phyloP scores from a whole-genome alignment of 129 eudicot genomes.

The Centaurea solstitialis region DNA sequence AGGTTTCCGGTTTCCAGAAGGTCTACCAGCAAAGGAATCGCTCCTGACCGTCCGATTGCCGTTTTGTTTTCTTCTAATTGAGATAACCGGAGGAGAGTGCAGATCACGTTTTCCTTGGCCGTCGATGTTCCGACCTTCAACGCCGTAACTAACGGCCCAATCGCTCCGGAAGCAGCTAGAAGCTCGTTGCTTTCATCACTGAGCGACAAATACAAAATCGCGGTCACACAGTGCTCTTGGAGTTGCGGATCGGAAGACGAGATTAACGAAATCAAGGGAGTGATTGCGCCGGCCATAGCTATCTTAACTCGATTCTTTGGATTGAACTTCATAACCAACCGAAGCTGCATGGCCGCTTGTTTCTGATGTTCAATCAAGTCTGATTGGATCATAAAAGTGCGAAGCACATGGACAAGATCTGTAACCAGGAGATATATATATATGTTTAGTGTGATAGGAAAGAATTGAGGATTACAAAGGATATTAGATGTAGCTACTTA shows the following conservation, averaged over 20 bases:
- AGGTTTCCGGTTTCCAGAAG: slow-evolving; percentile 39
- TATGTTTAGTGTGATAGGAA: no score
- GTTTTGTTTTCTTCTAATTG: slow-evolving; percentile 41
- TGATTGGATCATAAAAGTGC: no score
- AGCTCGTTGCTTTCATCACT: slow-evolving; percentile 47
- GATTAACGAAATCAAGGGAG: slow-evolving; percentile 39
- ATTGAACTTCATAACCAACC: slow-evolving; percentile 70
- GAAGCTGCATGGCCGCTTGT: slow-evolving; percentile 75
- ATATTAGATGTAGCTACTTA: no score
- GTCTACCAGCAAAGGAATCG: slow-evolving; percentile 41
- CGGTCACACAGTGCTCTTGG: slow-evolving; percentile 51
- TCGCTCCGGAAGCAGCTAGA: slow-evolving; percentile 49
- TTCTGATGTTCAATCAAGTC: slow-evolving; percentile 51
- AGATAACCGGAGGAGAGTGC: slow-evolving; percentile 41
- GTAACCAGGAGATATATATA: no score
- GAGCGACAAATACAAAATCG: slow-evolving; percentile 40
- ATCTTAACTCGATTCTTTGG: slow-evolving; percentile 72
- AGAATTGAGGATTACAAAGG: no score
- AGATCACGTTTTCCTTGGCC: slow-evolving; percentile 49
- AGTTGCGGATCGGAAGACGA: slow-evolving; percentile 43
- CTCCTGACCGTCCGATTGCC: slow-evolving; percentile 42
- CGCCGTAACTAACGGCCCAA: slow-evolving; percentile 34
- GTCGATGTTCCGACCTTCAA: slow-evolving; percentile 28
- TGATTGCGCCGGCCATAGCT: slow-evolving; percentile 62
- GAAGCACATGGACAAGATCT: no score